These are phyloP conservation scores for Panicum miliaceum DNA, from an alignment of 176 grass and related monocot species.

Conservation along the genomic window DNA sequence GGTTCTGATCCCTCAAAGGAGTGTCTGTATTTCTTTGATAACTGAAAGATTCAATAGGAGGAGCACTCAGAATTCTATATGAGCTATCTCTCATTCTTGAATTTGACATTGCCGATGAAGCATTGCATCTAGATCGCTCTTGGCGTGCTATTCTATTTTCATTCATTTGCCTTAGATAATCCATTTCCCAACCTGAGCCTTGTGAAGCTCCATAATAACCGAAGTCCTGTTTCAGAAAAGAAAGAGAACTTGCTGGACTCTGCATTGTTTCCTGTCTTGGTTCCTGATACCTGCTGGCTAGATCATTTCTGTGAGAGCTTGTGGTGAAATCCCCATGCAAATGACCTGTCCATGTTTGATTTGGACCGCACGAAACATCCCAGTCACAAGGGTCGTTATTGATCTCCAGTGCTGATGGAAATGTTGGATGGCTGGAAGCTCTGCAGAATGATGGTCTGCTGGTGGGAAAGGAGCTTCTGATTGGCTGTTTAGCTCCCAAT, in stretches of 20 bases:
- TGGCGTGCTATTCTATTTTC: conserved; percentile 56
- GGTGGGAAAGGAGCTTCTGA: conserved; percentile 27
- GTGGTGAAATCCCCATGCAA: conserved; percentile 28
- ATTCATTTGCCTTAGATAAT: conserved; percentile 62
- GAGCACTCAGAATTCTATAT: conserved; percentile 53
- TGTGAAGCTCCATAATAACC: conserved; percentile 43
- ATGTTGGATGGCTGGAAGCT: conserved; percentile 52
- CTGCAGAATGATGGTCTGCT: conserved; percentile 37
- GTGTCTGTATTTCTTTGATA: conserved; percentile 53
- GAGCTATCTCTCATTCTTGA: conserved; percentile 46
- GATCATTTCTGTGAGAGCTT: conserved; percentile 45
- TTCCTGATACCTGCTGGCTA: conserved; percentile 40
- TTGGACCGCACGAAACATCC: conserved; percentile 38
- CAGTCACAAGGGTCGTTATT: conserved; percentile 50
- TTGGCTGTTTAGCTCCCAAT: conserved; percentile 45
- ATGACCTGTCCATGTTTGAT: conserved; percentile 32
- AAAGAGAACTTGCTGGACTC: conserved; percentile 48
- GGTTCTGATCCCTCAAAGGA: conserved; percentile 45
- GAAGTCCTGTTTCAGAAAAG: conserved; percentile 57
- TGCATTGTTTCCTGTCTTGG: conserved; percentile 46
- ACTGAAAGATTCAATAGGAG: conserved; percentile 67
- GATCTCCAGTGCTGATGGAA: conserved; percentile 70
- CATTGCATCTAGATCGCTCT: conserved; percentile 39
- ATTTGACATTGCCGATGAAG: conserved; percentile 40
- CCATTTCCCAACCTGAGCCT: conserved; percentile 57